phyloP scores from a whole-genome alignment of 352 stramenopile species.

The Achlya hypogyna region DNA sequence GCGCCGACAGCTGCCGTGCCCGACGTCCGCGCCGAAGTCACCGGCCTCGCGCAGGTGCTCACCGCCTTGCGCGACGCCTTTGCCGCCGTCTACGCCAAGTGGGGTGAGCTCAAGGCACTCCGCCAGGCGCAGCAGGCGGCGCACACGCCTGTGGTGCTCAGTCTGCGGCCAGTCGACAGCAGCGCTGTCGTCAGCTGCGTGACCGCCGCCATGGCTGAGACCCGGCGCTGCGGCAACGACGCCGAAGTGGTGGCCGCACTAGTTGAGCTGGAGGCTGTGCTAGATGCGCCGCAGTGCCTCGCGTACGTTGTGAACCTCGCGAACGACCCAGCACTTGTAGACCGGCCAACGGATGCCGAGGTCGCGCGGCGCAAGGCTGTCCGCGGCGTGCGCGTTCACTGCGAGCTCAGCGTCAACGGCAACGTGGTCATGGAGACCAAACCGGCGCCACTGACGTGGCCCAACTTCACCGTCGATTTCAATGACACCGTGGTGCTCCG shows the following conservation, averaged over 20 bases:
- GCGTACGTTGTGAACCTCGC: not conserved
- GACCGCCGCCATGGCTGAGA: too few relatives aligned
- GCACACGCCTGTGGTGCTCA: constrained; percentile 1
- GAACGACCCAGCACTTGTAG: not conserved
- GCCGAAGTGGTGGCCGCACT: not conserved
- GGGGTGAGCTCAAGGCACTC: constrained; percentile 16
- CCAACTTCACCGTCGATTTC: constrained; percentile 27
- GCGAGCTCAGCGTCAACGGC: constrained; percentile 26
- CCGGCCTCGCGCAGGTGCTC: not conserved
- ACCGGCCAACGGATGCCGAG: constrained; percentile 6
- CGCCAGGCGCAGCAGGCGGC: constrained; percentile 6
- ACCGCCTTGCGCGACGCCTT: not conserved
- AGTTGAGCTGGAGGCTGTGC: not conserved
- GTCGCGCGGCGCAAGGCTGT: constrained; percentile 18
- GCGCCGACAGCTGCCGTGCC: not conserved
- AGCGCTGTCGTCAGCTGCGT: too few relatives aligned
- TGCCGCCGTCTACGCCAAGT: constrained; percentile 6
- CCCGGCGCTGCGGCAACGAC: too few relatives aligned
- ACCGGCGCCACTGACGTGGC: constrained; percentile 20
- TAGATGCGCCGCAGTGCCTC: not conserved
- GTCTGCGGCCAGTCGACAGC: not conserved
- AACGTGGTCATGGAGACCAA: constrained; percentile 24
- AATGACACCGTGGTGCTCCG: constrained; percentile 37
- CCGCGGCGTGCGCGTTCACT: constrained; percentile 10
- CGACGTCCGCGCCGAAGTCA: not conserved